These are phyloP conservation scores for Fusarium sp. DNA, from an alignment of 2,329 filamentous ascomycete genomes.

Conservation along the genomic window DNA sequence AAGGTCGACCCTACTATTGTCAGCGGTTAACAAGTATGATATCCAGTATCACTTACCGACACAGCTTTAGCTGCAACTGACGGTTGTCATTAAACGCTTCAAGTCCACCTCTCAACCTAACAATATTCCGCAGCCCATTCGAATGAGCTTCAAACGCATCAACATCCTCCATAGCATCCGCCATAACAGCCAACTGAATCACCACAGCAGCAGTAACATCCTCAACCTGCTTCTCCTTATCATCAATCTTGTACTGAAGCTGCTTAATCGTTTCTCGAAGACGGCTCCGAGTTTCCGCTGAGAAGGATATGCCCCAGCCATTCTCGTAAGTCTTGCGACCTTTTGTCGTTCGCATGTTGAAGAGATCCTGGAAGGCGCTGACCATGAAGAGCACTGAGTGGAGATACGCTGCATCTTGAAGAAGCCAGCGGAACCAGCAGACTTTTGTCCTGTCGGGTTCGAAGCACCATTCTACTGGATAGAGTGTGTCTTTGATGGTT, in stretches of 20 bases:
- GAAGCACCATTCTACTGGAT: slow-evolving; percentile 48
- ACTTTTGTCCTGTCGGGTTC: slow-evolving; percentile 33
- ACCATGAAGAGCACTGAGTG: slow-evolving; percentile 44
- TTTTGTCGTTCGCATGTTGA: slow-evolving; percentile 1
- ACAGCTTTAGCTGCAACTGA: slow-evolving; percentile 46
- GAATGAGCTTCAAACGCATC: slow-evolving; percentile 39
- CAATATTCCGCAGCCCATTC: slow-evolving; percentile 40
- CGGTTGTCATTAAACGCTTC: slow-evolving; percentile 39
- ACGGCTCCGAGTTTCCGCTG: slow-evolving; percentile 16
- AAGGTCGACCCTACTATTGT: slow-evolving; percentile 41
- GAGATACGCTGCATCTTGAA: slow-evolving; percentile 43
- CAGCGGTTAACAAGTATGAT: background rate
- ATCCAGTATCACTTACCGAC: slow-evolving; percentile 34
- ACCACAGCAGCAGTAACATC: slow-evolving; percentile 40
- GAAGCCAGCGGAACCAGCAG: slow-evolving; percentile 48
- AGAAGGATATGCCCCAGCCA: slow-evolving; percentile 17
- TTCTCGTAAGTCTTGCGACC: background rate
- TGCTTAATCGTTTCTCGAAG: slow-evolving; percentile 34
- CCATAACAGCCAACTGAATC: slow-evolving; percentile 38
- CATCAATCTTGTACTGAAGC: slow-evolving; percentile 32
- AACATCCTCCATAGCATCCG: slow-evolving; percentile 35
- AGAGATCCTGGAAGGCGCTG: slow-evolving; percentile 36
- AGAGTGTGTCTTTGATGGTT: slow-evolving; percentile 45
- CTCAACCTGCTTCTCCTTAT: slow-evolving; percentile 23
- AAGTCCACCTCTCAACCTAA: slow-evolving; percentile 45